These are phyloP conservation scores for Gleditsia sinensis DNA, from an alignment of 306 rosid genomes.

Conservation along the genomic window DNA sequence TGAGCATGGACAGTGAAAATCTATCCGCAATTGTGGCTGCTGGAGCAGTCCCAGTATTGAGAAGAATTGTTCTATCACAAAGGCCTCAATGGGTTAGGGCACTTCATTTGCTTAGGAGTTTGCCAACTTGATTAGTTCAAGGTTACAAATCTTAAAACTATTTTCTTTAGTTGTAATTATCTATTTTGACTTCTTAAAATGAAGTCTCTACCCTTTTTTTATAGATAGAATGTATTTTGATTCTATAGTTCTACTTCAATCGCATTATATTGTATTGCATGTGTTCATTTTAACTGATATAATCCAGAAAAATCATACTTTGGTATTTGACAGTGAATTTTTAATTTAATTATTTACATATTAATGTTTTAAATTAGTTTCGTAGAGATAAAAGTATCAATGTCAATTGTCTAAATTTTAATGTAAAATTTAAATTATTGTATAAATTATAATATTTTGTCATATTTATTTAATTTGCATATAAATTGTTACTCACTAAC, in stretches of 20 bases:
- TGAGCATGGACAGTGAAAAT: slow-evolving; percentile 82
- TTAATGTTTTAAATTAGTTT: too few species aligned
- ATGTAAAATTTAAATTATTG: too few species aligned
- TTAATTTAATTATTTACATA: too few species aligned
- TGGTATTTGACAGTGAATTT: too few species aligned
- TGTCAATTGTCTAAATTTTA: too few species aligned
- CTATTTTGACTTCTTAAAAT: neutral
- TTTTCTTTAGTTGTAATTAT: neutral
- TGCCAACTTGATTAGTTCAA: slow-evolving; percentile 48
- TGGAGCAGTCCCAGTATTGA: slow-evolving; percentile 67
- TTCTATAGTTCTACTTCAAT: neutral
- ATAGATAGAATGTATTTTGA: neutral
- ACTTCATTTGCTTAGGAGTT: slow-evolving; percentile 70
- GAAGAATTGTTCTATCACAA: slow-evolving; percentile 61
- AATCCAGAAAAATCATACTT: too few species aligned
- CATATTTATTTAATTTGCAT: too few species aligned
- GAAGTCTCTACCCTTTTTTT: neutral
- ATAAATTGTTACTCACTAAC: too few species aligned
- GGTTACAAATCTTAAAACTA: slow-evolving; percentile 19
- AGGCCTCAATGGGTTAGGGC: slow-evolving; percentile 78
- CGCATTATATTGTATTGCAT: too few species aligned
- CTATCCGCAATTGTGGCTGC: slow-evolving; percentile 73
- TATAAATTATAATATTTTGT: too few species aligned
- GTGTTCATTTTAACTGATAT: too few species aligned
- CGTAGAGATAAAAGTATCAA: too few species aligned